Evolutionary conservation across 352 stramenopile genomes (phyloP).

Genomic region (Phytophthora sp.): DNA sequence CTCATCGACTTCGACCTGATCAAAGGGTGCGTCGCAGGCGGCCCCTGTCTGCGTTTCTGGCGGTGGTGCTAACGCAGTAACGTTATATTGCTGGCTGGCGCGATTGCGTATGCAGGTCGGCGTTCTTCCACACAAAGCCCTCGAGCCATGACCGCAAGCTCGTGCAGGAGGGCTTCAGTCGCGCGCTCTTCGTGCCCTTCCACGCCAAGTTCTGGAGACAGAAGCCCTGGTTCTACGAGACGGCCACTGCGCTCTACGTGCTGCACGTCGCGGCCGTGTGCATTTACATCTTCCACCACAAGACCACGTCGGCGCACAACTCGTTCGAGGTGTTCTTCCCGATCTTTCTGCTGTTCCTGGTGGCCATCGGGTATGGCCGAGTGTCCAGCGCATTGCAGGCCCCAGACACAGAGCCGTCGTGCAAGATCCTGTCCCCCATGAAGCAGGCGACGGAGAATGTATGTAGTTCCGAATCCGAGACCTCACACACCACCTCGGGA

Average conservation of each 20-base stretch:
- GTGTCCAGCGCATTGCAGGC: slow-evolving; percentile 75
- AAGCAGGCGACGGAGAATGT: slow-evolving; percentile 28
- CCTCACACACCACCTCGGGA: slow-evolving; percentile 40
- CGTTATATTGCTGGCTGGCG: not conserved
- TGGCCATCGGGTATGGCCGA: slow-evolving; percentile 78
- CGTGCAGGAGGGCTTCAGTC: slow-evolving; percentile 70
- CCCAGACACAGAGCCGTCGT: slow-evolving; percentile 54
- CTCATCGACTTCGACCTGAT: slow-evolving; percentile 90
- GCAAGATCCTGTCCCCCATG: slow-evolving; percentile 68
- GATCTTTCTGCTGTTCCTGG: slow-evolving; percentile 57
- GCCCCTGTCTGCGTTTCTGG: too few species aligned
- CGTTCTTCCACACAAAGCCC: slow-evolving; percentile 87
- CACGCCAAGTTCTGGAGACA: slow-evolving; percentile 76
- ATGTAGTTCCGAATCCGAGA: slow-evolving; percentile 25
- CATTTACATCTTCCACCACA: slow-evolving; percentile 59
- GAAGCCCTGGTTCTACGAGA: slow-evolving; percentile 77
- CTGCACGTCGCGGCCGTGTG: slow-evolving; percentile 52
- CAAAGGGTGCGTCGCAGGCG: slow-evolving; percentile 78
- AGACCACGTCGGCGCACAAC: slow-evolving; percentile 57
- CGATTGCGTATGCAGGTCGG: slow-evolving; percentile 47
- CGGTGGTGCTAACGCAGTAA: slow-evolving; percentile 1
- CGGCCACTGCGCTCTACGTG: slow-evolving; percentile 56
- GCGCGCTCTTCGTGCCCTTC: slow-evolving; percentile 78
- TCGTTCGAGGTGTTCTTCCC: slow-evolving; percentile 77
- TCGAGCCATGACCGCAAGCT: slow-evolving; percentile 83